phyloP scores from a whole-genome alignment of 192 early-diverging fungal genomes.

The Polychytrium aggregatum region DNA sequence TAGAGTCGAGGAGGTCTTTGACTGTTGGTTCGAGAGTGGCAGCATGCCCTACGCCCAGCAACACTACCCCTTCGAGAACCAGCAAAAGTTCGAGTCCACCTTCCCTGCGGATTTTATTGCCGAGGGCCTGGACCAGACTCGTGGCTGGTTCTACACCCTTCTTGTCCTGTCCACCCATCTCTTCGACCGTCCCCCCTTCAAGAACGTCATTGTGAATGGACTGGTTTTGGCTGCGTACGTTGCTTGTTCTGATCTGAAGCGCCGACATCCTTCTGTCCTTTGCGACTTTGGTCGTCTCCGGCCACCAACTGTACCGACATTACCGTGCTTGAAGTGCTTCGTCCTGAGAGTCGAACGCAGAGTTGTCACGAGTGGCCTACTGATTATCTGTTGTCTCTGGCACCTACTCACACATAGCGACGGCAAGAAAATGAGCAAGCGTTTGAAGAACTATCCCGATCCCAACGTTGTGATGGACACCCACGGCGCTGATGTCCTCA shows the following conservation, averaged over 20 bases:
- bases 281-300: too few species aligned
- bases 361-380: neutral
- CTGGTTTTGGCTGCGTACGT: constrained; percentile 75
- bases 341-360: too few species aligned
- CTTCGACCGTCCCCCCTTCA: constrained; percentile 88
- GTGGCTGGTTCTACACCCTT: constrained; percentile 99
- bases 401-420: constrained; percentile 39
- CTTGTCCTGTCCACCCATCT: constrained; percentile 93
- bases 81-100: constrained; percentile 66
- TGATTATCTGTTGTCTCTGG: too few species aligned
- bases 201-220: constrained; percentile 97
- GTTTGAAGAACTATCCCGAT: constrained; percentile 97
- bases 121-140: constrained; percentile 98
- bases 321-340: too few species aligned
- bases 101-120: constrained; percentile 99
- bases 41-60: constrained; percentile 99
- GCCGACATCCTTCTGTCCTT: too few species aligned
- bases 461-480: constrained; percentile 68
- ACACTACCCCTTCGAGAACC: constrained; percentile 98
- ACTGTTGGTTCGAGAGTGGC: constrained; percentile 97
- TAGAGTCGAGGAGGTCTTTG: constrained; percentile 93
- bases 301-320: too few species aligned
- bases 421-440: constrained; percentile 99
- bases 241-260: neutral
- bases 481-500: constrained; percentile 90